phyloP scores from a whole-genome alignment of 2,329 filamentous ascomycete genomes.

The Epichloe coenophiala region DNA sequence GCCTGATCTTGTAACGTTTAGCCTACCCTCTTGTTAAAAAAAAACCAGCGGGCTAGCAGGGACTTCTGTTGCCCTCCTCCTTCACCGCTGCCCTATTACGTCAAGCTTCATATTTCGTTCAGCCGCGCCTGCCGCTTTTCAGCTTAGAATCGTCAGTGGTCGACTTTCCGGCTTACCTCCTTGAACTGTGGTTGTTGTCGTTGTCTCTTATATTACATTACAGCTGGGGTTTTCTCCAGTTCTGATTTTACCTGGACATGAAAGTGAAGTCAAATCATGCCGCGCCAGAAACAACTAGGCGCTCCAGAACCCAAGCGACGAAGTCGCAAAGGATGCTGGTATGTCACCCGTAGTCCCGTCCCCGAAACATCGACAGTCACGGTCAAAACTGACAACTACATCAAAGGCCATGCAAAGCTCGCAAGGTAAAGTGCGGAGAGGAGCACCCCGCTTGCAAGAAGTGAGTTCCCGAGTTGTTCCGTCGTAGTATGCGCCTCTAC shows the following conservation, averaged over 20 bases:
- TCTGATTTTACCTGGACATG: neutral
- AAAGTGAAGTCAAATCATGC: slow-evolving; percentile 17
- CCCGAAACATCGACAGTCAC: neutral
- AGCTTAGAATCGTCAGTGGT: neutral
- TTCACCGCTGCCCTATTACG: neutral
- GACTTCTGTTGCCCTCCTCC: neutral
- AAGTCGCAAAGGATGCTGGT: slow-evolving; percentile 34
- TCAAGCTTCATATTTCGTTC: neutral
- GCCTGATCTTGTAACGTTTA: neutral
- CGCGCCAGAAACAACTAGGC: slow-evolving; percentile 28
- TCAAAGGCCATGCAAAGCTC: slow-evolving; percentile 60
- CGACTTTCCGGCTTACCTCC: neutral
- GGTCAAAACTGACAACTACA: neutral
- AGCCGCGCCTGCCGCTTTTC: neutral
- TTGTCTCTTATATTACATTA: neutral
- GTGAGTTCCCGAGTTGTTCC: slow-evolving; percentile 18
- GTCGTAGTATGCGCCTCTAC: neutral
- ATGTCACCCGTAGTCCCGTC: slow-evolving; percentile 8
- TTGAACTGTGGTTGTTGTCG: neutral
- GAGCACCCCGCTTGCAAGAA: slow-evolving; percentile 61
- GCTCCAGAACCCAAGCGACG: slow-evolving; percentile 30
- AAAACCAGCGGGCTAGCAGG: neutral
- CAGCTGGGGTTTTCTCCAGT: neutral
- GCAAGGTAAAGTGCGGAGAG: slow-evolving; percentile 65
- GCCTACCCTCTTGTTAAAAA: neutral